These are phyloP conservation scores for Pseudopediastrum boryanum DNA, from an alignment of 139 green algal genomes.

Conservation along the genomic window DNA sequence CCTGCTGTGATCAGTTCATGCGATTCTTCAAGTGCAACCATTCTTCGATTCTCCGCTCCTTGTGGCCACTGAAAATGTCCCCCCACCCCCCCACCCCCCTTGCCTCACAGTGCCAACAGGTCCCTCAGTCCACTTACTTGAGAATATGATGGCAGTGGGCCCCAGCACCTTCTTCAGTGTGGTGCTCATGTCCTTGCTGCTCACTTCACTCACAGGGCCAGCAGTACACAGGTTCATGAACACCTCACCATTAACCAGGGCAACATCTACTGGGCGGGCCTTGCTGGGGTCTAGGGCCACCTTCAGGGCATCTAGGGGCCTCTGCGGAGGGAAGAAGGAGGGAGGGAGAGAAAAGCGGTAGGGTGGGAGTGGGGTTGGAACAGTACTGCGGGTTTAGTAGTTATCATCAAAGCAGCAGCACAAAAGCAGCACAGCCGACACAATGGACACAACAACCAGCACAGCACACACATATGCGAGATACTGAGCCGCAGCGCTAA, in stretches of 20 bases:
- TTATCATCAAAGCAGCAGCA: too few relatives aligned
- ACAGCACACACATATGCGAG: too few relatives aligned
- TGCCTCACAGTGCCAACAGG: background rate
- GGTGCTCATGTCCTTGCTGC: conserved; percentile 33
- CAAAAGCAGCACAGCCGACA: too few relatives aligned
- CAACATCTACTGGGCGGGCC: conserved; percentile 43
- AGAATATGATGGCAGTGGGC: conserved; percentile 19
- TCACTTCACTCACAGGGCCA: conserved; percentile 33
- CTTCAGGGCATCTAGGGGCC: conserved; percentile 41
- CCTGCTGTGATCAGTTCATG: too few relatives aligned
- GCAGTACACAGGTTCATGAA: background rate
- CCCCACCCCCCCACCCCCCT: background rate
- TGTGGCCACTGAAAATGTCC: background rate
- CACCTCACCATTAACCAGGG: conserved; percentile 47
- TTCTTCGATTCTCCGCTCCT: too few relatives aligned
- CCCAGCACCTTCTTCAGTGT: conserved; percentile 36
- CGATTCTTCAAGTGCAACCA: too few relatives aligned
- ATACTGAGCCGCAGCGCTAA: too few relatives aligned
- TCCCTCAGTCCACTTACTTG: background rate
- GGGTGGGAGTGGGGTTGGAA: too few relatives aligned
- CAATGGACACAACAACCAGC: too few relatives aligned
- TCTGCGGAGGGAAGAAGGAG: conserved; percentile 18
- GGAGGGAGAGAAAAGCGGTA: background rate
- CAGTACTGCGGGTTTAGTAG: too few relatives aligned
- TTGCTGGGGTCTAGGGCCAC: conserved; percentile 36